phyloP scores from a whole-genome alignment of 768 basidiomycete genomes.

The Sporobolomyces pararoseus region DNA sequence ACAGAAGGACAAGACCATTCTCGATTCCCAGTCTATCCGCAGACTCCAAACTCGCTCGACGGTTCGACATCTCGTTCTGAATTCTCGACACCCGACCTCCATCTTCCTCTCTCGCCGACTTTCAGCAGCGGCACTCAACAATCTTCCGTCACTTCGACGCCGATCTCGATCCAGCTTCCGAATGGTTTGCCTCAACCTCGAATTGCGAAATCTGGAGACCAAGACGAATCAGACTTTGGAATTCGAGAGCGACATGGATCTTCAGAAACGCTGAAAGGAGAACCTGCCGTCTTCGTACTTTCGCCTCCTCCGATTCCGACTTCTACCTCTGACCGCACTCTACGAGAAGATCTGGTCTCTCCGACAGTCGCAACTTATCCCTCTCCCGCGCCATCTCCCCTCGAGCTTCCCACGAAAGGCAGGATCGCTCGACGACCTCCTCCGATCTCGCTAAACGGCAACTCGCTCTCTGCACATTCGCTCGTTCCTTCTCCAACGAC shows the following conservation, averaged over 20 bases:
- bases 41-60: conserved; percentile 27
- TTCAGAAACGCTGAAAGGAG: conserved; percentile 4
- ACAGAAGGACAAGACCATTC: background rate
- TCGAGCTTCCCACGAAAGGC: background rate
- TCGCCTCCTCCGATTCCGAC: conserved; percentile 3
- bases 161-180: background rate
- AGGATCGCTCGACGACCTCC: background rate
- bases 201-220: background rate
- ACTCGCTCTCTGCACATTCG: background rate
- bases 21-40: conserved; percentile 12
- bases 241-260: conserved; percentile 1
- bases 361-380: background rate
- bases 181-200: background rate
- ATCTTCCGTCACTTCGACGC: conserved; percentile 32
- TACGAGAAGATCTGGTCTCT: background rate
- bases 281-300: background rate
- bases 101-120: conserved; percentile 25
- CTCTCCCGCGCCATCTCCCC: conserved; percentile 2
- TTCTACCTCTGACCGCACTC: background rate
- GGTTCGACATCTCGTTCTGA: conserved; percentile 17
- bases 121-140: conserved; percentile 20
- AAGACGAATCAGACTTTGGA: background rate
- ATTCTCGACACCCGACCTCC: conserved; percentile 32
- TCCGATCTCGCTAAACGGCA: conserved; percentile 5
- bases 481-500: background rate